Evolutionary conservation across 768 basidiomycete genomes (phyloP).

Genomic region (Leccinum sublutescens): DNA sequence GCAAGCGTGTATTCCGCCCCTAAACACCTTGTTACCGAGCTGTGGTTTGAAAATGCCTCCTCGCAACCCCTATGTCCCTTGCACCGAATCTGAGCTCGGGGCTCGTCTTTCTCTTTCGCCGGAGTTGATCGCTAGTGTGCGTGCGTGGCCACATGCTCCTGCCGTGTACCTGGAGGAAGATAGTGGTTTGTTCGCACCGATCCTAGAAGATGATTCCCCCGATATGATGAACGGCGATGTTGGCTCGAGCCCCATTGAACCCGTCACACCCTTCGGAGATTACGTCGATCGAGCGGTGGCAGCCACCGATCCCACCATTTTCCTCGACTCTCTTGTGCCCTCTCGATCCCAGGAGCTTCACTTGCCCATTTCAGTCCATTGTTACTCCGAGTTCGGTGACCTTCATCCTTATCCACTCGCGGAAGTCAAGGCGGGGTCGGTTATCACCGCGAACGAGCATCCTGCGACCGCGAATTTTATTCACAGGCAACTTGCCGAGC

Average conservation of each 20-base stretch:
- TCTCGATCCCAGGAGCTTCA: slow-evolving; percentile 16
- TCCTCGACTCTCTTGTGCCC: slow-evolving; percentile 24
- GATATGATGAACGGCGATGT: slow-evolving; percentile 49
- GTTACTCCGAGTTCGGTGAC: slow-evolving; percentile 24
- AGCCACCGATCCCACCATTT: slow-evolving; percentile 31
- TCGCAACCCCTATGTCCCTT: slow-evolving; percentile 26
- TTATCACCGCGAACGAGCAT: slow-evolving; percentile 42
- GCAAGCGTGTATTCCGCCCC: slow-evolving; percentile 85
- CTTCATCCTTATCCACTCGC: slow-evolving; percentile 15
- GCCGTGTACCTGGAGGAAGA: slow-evolving; percentile 28
- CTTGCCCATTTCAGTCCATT: slow-evolving; percentile 26
- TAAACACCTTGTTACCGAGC: slow-evolving; percentile 27
- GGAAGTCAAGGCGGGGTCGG: slow-evolving; percentile 23
- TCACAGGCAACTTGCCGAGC: slow-evolving; percentile 74
- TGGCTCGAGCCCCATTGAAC: slow-evolving; percentile 68
- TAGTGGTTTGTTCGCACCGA: slow-evolving; percentile 51
- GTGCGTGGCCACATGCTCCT: slow-evolving; percentile 18
- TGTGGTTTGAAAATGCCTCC: slow-evolving; percentile 16
- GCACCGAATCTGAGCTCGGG: background rate
- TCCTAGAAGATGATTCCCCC: slow-evolving; percentile 66
- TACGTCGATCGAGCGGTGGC: slow-evolving; percentile 73
- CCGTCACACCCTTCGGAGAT: slow-evolving; percentile 74
- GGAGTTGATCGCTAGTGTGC: slow-evolving; percentile 11
- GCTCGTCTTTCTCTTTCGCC: slow-evolving; percentile 6
- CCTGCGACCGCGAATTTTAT: slow-evolving; percentile 40